Evolutionary conservation across 495 filamentous ascomycete species (phyloP).

Genomic region (Aspergillus olivimuriae): DNA sequence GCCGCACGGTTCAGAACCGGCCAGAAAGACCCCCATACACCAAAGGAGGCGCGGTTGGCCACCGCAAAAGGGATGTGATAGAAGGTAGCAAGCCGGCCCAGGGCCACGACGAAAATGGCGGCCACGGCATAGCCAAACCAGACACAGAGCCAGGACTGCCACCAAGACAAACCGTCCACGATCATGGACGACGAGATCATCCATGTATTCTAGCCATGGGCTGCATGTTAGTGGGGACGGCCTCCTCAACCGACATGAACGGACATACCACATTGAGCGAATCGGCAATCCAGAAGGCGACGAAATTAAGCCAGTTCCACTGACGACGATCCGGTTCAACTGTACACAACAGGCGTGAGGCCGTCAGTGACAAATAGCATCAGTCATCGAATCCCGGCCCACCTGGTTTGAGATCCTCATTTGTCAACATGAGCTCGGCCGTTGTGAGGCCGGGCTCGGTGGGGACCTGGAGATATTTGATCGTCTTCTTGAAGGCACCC

Average conservation of each 20-base stretch:
- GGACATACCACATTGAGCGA: conserved; percentile 78
- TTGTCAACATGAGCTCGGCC: conserved; percentile 84
- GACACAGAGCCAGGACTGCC: conserved; percentile 89
- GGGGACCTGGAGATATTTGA: conserved; percentile 60
- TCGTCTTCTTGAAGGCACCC: conserved; percentile 23
- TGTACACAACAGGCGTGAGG: conserved; percentile 12
- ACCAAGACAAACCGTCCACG: conserved; percentile 77
- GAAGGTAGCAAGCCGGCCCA: conserved; percentile 80
- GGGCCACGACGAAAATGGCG: conserved; percentile 65
- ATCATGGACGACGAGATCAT: conserved; percentile 90
- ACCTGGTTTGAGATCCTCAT: conserved; percentile 83
- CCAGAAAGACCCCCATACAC: conserved; percentile 85
- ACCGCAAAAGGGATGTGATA: conserved; percentile 90
- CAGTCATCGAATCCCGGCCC: conserved; percentile 9
- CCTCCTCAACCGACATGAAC: not conserved
- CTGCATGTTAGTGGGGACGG: conserved; percentile 9
- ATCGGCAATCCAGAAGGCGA: conserved; percentile 90
- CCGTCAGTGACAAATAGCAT: conserved; percentile 12
- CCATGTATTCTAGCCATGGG: conserved; percentile 70
- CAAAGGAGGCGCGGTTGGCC: conserved; percentile 68
- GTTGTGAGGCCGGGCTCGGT: conserved; percentile 74
- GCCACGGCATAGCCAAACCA: conserved; percentile 80
- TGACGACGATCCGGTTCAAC: conserved; percentile 78
- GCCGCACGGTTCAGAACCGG: conserved; percentile 85
- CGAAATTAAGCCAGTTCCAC: conserved; percentile 86